A percentile compares a stretch with the other conserved stretches of the same genome.
phyloP scores from a whole-genome alignment of 768 basidiomycete genomes.

The Cystobasidium tubakii region DNA sequence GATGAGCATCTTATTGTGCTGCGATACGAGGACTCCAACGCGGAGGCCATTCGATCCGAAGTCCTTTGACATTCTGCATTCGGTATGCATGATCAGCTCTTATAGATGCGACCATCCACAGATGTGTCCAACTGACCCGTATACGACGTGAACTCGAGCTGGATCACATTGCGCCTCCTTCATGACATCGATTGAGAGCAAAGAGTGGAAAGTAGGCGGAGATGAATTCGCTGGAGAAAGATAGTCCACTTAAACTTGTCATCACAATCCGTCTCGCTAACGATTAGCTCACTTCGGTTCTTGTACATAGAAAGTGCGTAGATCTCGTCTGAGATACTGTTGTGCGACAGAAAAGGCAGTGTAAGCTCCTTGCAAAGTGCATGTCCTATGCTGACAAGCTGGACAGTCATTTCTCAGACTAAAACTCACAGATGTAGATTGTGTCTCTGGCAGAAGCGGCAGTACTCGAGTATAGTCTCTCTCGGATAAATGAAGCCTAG shows the following conservation, averaged over 20 bases:
- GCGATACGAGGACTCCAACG: slow-evolving; percentile 44
- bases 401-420: no score
- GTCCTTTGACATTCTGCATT: slow-evolving; percentile 42
- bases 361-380: background rate
- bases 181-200: slow-evolving; percentile 43
- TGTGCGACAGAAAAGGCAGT: background rate
- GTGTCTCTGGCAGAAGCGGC: slow-evolving; percentile 42
- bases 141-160: slow-evolving; percentile 38
- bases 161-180: slow-evolving; percentile 44
- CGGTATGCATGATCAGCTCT: slow-evolving; percentile 26
- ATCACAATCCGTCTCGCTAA: background rate
- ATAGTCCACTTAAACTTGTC: background rate
- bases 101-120: background rate
- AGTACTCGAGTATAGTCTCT: slow-evolving; percentile 42
- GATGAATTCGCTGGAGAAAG: background rate
- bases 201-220: slow-evolving; percentile 40
- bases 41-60: slow-evolving; percentile 46
- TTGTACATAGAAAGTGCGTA: slow-evolving; percentile 42
- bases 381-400: no score
- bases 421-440: slow-evolving; percentile 41
- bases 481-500: slow-evolving; percentile 44
- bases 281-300: slow-evolving; percentile 3
- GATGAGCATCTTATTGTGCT: slow-evolving; percentile 44
- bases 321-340: slow-evolving; percentile 41
- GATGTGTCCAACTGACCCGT: slow-evolving; percentile 12